Percentiles rank a stretch among this genome's conserved stretches.
Evolutionary conservation across 2,329 filamentous ascomycete species (phyloP).

Genomic region (Trichoderma arundinaceum): DNA sequence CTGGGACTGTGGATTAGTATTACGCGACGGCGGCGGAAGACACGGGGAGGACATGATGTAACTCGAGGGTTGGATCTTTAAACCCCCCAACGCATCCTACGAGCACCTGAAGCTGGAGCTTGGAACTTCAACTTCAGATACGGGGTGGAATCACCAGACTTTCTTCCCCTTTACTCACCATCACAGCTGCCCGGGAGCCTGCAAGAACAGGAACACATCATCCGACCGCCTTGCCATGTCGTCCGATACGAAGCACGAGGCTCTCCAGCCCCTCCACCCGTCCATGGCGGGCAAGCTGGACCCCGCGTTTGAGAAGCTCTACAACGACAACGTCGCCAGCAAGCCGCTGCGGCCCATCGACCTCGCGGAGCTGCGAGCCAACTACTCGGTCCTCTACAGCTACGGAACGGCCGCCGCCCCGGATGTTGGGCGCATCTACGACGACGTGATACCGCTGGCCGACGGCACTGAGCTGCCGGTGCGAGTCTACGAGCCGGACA

Average conservation of each 20-base stretch:
- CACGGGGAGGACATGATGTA: neutral
- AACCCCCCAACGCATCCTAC: neutral
- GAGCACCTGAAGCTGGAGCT: neutral
- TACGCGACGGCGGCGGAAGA: neutral
- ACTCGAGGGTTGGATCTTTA: neutral
- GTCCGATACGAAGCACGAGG: conserved; percentile 46
- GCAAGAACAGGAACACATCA: neutral
- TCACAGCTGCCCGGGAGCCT: neutral
- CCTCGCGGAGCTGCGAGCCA: conserved; percentile 45
- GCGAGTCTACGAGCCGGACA: conserved; percentile 52
- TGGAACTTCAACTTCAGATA: neutral
- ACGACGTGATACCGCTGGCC: conserved; percentile 44
- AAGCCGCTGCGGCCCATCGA: conserved; percentile 49
- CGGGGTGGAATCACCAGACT: neutral
- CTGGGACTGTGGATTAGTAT: neutral
- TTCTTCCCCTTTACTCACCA: neutral
- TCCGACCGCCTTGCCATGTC: conserved; percentile 1
- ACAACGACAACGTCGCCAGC: conserved; percentile 53
- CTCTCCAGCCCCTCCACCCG: conserved; percentile 56
- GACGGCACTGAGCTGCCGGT: conserved; percentile 44
- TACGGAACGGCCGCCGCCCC: conserved; percentile 52
- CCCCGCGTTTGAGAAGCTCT: conserved; percentile 54
- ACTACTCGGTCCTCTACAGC: conserved; percentile 53
- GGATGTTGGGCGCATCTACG: conserved; percentile 48
- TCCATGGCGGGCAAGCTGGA: conserved; percentile 54